Conservation (phyloP, 805 yeast species). For the Candida broadrunensis region DNA sequence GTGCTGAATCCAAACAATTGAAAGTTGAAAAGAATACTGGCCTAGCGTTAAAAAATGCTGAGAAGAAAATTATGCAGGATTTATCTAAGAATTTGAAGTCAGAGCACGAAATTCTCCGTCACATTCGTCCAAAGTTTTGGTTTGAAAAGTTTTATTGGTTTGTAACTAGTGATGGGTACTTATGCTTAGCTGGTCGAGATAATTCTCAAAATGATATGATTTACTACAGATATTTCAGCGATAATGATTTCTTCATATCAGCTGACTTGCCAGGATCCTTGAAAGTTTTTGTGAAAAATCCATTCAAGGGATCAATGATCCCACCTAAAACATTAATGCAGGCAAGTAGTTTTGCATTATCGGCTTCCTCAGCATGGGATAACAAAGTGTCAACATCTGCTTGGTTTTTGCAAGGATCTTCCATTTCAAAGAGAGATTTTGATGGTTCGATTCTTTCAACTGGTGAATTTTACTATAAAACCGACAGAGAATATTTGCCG, state of each 20-base stretch:
- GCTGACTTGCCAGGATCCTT: slow-evolving; percentile 74
- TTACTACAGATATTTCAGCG: slow-evolving; percentile 71
- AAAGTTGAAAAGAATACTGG: slow-evolving; percentile 77
- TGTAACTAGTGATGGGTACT: slow-evolving; percentile 81
- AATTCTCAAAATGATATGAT: slow-evolving; percentile 75
- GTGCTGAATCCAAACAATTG: slow-evolving; percentile 72
- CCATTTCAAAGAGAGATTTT: slow-evolving; percentile 67
- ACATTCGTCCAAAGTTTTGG: slow-evolving; percentile 74
- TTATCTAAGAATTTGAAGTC: slow-evolving; percentile 59
- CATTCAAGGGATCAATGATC: slow-evolving; percentile 61
- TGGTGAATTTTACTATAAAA: slow-evolving; percentile 57
- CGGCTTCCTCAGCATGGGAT: slow-evolving; percentile 88
- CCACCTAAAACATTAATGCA: slow-evolving; percentile 88
- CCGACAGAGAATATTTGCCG: slow-evolving; percentile 59
- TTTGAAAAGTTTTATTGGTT: slow-evolving; percentile 97
- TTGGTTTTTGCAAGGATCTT: slow-evolving; percentile 75
- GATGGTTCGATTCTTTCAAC: slow-evolving; percentile 57
- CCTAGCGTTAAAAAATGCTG: slow-evolving; percentile 80
- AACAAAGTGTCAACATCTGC: slow-evolving; percentile 77
- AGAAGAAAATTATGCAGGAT: slow-evolving; percentile 70
- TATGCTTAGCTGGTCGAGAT: slow-evolving; percentile 87
- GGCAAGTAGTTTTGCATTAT: slow-evolving; percentile 82
- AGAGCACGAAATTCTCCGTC: slow-evolving; percentile 49
- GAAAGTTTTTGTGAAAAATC: slow-evolving; percentile 79
- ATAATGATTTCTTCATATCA: slow-evolving; percentile 67